A percentile compares a stretch with the other conserved stretches of the same genome.
Conservation (phyloP, 228 moss, liverwort and hornwort genomes). For the Sphagnum magellanicum region DNA sequence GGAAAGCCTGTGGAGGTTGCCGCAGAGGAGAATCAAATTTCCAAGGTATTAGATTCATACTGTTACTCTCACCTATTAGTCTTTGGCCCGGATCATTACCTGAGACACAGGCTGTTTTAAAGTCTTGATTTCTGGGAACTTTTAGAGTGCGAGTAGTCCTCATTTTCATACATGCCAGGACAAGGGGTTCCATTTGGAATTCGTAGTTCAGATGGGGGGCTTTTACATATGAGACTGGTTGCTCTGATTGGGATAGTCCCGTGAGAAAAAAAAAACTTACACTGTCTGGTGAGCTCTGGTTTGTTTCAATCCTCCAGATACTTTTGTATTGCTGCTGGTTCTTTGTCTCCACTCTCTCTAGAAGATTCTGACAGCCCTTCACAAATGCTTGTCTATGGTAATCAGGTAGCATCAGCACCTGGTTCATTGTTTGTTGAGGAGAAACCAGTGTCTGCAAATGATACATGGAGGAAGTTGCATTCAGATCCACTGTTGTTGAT, state of each 20-base stretch:
- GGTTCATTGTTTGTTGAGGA: constrained; percentile 84
- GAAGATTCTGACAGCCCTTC: no score
- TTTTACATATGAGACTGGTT: no score
- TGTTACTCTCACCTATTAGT: background rate
- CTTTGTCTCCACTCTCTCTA: no score
- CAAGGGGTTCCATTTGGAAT: no score
- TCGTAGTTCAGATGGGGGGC: no score
- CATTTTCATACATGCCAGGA: no score
- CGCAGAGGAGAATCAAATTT: constrained; percentile 37
- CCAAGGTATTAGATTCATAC: constrained; percentile 20
- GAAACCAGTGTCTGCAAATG: constrained; percentile 76
- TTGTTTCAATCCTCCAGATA: background rate
- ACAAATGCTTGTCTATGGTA: background rate
- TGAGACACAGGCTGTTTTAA: constrained; percentile 9
- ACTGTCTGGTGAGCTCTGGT: no score
- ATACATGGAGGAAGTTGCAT: constrained; percentile 97
- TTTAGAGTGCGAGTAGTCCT: no score
- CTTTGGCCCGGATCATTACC: background rate
- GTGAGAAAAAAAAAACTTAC: no score
- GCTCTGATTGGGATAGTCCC: no score
- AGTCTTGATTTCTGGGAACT: no score
- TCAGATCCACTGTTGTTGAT: constrained; percentile 86
- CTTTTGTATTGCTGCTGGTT: background rate
- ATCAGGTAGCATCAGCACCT: constrained; percentile 56
- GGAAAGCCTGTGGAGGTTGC: constrained; percentile 55